These are phyloP conservation scores for Phytopythium delawarense DNA, from an alignment of 352 stramenopile species.

Conservation along the genomic window DNA sequence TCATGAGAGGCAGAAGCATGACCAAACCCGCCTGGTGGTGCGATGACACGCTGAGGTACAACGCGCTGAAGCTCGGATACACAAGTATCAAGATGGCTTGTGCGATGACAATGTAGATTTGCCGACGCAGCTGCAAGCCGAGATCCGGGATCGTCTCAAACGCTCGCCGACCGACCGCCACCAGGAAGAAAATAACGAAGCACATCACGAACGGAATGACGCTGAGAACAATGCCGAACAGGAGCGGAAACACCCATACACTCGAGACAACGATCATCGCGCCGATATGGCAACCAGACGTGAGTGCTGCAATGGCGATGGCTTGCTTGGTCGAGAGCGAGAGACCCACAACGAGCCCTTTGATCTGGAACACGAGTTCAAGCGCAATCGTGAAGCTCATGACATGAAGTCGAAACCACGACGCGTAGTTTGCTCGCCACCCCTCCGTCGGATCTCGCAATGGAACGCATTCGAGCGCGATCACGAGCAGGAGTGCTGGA, in stretches of 20 bases:
- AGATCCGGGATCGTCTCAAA: not conserved
- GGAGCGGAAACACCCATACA: not conserved
- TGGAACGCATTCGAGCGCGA: not conserved
- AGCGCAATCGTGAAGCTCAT: not conserved
- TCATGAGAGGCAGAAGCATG: conserved; percentile 22
- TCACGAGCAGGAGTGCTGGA: not conserved
- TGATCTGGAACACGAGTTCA: conserved; percentile 1
- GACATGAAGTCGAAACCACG: not conserved
- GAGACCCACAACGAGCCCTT: not conserved
- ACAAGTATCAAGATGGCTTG: not conserved
- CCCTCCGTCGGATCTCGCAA: not conserved
- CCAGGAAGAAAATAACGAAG: not conserved
- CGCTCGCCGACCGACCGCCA: not conserved
- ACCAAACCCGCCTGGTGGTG: conserved; percentile 2
- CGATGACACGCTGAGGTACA: not conserved
- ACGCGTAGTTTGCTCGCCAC: not conserved
- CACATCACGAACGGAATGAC: conserved; percentile 2
- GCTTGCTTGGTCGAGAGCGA: not conserved
- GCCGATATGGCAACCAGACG: not conserved
- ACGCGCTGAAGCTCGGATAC: not conserved
- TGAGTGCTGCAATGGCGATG: not conserved
- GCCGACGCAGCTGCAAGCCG: not conserved
- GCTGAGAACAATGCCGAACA: not conserved
- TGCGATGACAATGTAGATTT: conserved; percentile 4
- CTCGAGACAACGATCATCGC: not conserved